Conservation (phyloP, 2,329 filamentous ascomycete genomes). For the Corinectria fuckeliana region DNA sequence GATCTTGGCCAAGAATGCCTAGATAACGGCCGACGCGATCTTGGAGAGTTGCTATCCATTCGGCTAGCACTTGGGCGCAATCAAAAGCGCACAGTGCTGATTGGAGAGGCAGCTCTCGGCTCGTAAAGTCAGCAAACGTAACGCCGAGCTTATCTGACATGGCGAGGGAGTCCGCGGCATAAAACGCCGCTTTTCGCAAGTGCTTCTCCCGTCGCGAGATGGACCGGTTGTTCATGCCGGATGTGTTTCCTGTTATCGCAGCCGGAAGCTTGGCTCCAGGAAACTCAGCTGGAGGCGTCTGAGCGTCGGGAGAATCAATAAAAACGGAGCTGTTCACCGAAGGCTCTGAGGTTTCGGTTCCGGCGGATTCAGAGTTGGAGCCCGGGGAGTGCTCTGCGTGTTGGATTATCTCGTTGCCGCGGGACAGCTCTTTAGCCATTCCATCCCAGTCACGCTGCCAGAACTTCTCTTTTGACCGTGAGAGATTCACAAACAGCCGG, state of each 20-base stretch:
- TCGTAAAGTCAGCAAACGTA: conserved; percentile 83
- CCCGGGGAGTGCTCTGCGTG: conserved; percentile 70
- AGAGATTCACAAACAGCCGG: conserved; percentile 90
- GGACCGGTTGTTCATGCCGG: conserved; percentile 45
- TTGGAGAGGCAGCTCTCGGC: conserved; percentile 85
- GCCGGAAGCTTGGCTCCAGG: conserved; percentile 46
- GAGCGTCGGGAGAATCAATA: conserved; percentile 58
- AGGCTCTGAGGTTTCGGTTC: conserved; percentile 54
- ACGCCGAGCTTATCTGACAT: conserved; percentile 88
- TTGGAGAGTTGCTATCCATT: conserved; percentile 93
- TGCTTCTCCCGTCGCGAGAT: conserved; percentile 82
- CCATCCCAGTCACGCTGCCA: conserved; percentile 94
- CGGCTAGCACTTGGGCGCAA: conserved; percentile 89
- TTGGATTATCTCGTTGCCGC: conserved; percentile 76
- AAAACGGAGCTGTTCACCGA: conserved; percentile 55
- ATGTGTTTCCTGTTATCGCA: conserved; percentile 32
- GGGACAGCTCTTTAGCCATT: conserved; percentile 85
- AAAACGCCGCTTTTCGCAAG: conserved; percentile 91
- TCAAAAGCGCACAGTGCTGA: conserved; percentile 93
- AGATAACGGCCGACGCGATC: conserved; percentile 91
- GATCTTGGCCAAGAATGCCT: conserved; percentile 83
- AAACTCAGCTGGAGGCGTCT: conserved; percentile 56
- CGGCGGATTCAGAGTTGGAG: conserved; percentile 53
- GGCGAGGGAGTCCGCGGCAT: conserved; percentile 87
- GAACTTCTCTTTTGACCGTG: conserved; percentile 88